Evolutionary conservation across 2,329 filamentous ascomycete species (phyloP), one percentile per base, ranked within the genome.

Genomic region (Fusarium pseudograminearum): DNA sequence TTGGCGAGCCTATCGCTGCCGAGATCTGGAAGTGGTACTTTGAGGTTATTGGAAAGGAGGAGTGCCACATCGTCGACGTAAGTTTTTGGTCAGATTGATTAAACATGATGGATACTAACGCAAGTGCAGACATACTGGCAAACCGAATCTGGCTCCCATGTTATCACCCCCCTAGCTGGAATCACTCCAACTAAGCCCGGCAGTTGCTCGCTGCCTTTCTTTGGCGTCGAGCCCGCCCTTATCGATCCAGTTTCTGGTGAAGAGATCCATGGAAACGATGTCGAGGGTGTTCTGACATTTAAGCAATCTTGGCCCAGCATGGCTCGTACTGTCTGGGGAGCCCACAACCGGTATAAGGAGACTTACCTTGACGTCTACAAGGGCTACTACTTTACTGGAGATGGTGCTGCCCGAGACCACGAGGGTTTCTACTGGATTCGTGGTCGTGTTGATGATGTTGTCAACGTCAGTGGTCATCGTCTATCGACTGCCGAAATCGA

Each of bases 11-110:
- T 40, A 99, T 99, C 76, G 95, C 96, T 20, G 93, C 95, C 24
- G 96, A 99, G 81, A 92, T 99, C 63, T 99, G 96, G 96, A 98
- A 98, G 84, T 99, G 96, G 96, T 99, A 98, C 83, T 95, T 94
- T 79, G 94, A 98, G 81, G 87, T 92, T 73, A 94, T 99, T 55
- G 96, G 96, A 77, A 97, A 94, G 86, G 91, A 95, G 81, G 91
- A 97, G 80, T 91, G 93, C 50, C 96, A 99, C 78, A 86, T 99
- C 80, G 91, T 98, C 57, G 96, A 99, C 80, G 94, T 97, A 85
- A 87, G 93, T 88, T 56, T 22, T 8, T 41, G 9, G 5, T 52
- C 10, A 11, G n/a, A n/a, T 11, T 54, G n/a, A 16, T 6, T 11
- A 34, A 26, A n/a, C 40, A 28, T 22, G 20, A 22, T 15, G 9